phyloP scores from a whole-genome alignment of 495 filamentous ascomycete species.

The Amniculicola lignicola region DNA sequence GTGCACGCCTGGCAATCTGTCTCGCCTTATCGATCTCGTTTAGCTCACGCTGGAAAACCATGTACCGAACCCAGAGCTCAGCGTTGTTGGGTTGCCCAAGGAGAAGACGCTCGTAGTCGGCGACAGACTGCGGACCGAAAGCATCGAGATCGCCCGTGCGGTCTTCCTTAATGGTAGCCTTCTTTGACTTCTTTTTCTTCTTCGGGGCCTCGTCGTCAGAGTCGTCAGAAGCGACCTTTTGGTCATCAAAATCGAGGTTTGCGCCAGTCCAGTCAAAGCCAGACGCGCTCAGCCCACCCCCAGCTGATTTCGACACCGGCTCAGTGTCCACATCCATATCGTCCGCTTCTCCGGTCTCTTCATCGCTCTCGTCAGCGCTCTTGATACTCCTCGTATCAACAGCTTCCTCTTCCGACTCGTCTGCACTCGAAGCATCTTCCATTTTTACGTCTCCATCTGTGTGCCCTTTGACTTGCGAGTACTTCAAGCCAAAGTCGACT shows the following conservation, averaged over 20 bases:
- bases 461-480: conserved; percentile 74
- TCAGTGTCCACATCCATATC: conserved; percentile 40
- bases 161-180: conserved; percentile 79
- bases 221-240: conserved; percentile 48
- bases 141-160: conserved; percentile 82
- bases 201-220: conserved; percentile 51
- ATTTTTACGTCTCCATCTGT: conserved; percentile 55
- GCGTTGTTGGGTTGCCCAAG: conserved; percentile 89
- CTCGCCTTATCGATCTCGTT: conserved; percentile 82
- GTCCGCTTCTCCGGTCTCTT: conserved; percentile 45
- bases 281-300: conserved; percentile 63
- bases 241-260: conserved; percentile 50
- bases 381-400: conserved; percentile 45
- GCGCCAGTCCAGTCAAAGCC: conserved; percentile 87
- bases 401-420: conserved; percentile 23
- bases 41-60: conserved; percentile 92
- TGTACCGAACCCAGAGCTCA: conserved; percentile 87
- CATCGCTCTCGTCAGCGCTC: conserved; percentile 43
- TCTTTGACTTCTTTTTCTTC: conserved; percentile 78
- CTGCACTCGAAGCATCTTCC: conserved; percentile 29
- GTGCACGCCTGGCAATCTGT: conserved; percentile 81
- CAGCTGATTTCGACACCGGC: neutral
- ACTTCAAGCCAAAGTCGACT: conserved; percentile 87
- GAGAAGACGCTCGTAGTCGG: conserved; percentile 89
- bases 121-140: conserved; percentile 83